phyloP scores from a whole-genome alignment of 1,284 basidiomycete genomes.

The Chiua sp. region DNA sequence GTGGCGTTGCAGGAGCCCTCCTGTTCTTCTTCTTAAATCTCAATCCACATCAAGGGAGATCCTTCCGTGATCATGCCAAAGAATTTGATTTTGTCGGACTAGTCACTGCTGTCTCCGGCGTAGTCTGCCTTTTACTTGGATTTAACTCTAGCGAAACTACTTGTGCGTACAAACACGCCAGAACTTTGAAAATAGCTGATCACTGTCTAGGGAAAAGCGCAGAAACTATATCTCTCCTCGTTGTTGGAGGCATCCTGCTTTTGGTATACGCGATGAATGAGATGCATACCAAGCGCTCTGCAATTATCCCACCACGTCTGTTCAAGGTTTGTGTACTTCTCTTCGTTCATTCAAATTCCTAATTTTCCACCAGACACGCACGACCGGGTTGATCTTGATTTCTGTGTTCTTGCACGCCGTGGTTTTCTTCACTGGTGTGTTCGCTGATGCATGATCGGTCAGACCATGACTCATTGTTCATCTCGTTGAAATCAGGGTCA shows the following conservation, averaged over 20 bases:
- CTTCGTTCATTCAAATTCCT: neutral
- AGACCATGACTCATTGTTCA: neutral
- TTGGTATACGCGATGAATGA: slow-evolving; percentile 49
- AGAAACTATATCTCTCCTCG: slow-evolving; percentile 54
- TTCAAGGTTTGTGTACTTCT: slow-evolving; percentile 37
- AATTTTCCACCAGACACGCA: slow-evolving; percentile 41
- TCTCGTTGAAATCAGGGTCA: slow-evolving; percentile 19
- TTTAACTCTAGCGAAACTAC: slow-evolving; percentile 37
- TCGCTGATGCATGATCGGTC: neutral
- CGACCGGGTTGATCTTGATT: slow-evolving; percentile 46
- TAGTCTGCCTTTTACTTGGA: slow-evolving; percentile 52
- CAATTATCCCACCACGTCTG: slow-evolving; percentile 57
- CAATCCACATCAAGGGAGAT: slow-evolving; percentile 38
- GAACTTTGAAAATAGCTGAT: slow-evolving; percentile 4
- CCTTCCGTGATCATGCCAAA: slow-evolving; percentile 37
- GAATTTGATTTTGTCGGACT: slow-evolving; percentile 58
- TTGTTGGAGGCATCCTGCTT: slow-evolving; percentile 49
- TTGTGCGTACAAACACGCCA: slow-evolving; percentile 19
- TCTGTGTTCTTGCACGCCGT: slow-evolving; percentile 45
- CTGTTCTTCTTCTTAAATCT: slow-evolving; percentile 41
- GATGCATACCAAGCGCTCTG: slow-evolving; percentile 50
- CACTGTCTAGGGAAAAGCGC: slow-evolving; percentile 30
- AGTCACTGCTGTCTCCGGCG: slow-evolving; percentile 48
- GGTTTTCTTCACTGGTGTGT: slow-evolving; percentile 44
- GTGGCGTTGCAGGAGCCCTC: slow-evolving; percentile 45